Evolutionary conservation across 345 rosid species (phyloP), one percentile per base, ranked within the genome.

Genomic region (Excoecaria cochinchinensis): DNA sequence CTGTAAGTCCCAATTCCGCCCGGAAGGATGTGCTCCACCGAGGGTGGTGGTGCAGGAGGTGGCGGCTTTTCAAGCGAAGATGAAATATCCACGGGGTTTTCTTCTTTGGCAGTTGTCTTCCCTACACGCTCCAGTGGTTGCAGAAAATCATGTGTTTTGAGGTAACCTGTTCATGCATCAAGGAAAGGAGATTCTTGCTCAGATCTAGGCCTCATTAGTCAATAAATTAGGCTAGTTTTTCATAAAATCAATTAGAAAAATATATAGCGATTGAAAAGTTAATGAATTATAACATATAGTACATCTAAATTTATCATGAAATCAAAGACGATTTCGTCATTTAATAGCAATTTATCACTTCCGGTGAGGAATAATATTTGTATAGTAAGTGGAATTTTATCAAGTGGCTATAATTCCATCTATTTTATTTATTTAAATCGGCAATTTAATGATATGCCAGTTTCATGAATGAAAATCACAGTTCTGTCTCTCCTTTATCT

Each of bases 1-100:
- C 87, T 93, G 82, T 91, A 91, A 40, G 99, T 90, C 70, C 97
- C 99, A 40, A 93, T 91, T 67, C 99, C 99, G 73, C 98, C 99
- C 2, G 97, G 96, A 22, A 93, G 99, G 47, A 86, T 74, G 71
- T 88, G 93, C 67, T 88, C 92, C 84, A 63, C 75, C 11, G 89
- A 71, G 51, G 86, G 85, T 3, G 89, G 90, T 3, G 86, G 90
- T 12, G 88, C 88, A 15, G 89, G 84, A 0, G 87, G 88, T 1
- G 87, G 90, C 3, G 90, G 91, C 84, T 88, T 90, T 72, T 90
- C 94, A 12, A 80, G 67, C 0, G 84, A 71, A 0, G 85, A 74
- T 22, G 84, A 46, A 60, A 74, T 80, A 77, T 90, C 87, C 31
- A 75, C 78, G 22, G 72, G 69, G 15, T 55, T 76, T 78, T 86